These are phyloP conservation scores for Rhazya stricta DNA, from an alignment of 257 asterid genomes.

Conservation along the genomic window DNA sequence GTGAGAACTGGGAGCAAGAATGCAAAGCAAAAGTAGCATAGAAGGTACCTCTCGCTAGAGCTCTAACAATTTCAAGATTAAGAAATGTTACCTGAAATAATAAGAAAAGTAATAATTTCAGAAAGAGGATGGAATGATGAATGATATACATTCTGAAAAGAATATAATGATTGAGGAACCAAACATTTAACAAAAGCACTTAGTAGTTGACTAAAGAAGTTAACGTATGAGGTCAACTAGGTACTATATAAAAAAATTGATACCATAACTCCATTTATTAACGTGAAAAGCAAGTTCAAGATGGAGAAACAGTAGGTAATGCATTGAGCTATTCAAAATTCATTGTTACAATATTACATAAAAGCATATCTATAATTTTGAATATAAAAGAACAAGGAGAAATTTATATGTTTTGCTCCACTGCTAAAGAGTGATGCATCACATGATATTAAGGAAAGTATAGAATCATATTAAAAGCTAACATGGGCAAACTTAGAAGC, in stretches of 20 bases:
- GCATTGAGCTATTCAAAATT: neutral
- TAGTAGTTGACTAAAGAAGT: neutral
- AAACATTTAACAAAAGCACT: neutral
- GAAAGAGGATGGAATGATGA: neutral
- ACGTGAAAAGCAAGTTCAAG: neutral
- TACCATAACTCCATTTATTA: neutral
- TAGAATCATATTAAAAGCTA: neutral
- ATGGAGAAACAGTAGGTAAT: neutral
- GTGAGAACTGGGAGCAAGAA: neutral
- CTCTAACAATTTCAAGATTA: conserved; percentile 85
- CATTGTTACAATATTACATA: neutral
- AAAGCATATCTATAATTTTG: neutral
- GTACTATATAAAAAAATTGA: neutral
- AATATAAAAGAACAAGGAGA: neutral
- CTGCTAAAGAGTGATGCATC: neutral
- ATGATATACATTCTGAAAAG: neutral
- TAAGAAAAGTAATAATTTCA: neutral
- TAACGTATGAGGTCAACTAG: neutral
- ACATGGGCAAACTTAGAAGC: neutral
- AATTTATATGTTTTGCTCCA: neutral
- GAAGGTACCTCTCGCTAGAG: conserved; percentile 75
- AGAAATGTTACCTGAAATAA: conserved; percentile 79
- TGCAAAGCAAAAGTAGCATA: neutral
- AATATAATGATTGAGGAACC: neutral
- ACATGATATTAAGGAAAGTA: no score